Base-by-base conservation (phyloP, 768 basidiomycete genomes). In the Tricholoma sp. region DNA sequence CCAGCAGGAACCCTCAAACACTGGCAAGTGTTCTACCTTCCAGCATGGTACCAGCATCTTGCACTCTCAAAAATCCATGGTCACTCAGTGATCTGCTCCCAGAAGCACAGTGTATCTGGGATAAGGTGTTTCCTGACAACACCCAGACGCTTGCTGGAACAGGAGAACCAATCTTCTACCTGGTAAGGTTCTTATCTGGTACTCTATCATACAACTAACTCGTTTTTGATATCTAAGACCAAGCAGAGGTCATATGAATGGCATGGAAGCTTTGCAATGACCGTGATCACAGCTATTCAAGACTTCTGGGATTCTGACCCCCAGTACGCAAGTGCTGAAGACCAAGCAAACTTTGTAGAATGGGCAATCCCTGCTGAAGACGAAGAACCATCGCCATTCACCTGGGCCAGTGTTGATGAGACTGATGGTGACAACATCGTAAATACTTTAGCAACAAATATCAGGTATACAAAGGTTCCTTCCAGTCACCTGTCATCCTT, bases 31-130 rank as follows among this genome's bases (percentile, higher is more conserved):
- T 19, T 50, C 37, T 27, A 50, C 31, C 29, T 56, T 41, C 55
- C 55, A 19, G 24, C 47, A 34, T 56, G 55, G 55, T 22, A 37
- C 27, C 46, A 56, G 19, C 35, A 50, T 51, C 29, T 39, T 0
- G 56, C 19, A 50, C 56, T 39, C 49, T 50, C 49, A 27, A 35
- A 34, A 57, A 57, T 39, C 49, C 50, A 39, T 57, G 56, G 56
- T 39, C 24, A 6, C 47, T 43, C 1, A 18, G 46, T 39, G 47
- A 57, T 57, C 49, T 50, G 21, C 21, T 57, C 22, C 32, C 21
- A 47, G 47, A 50, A 39, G 47, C 49, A 10, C 56, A 57, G 41
- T 19, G 29, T 32, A 35, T 50, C 39, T 57, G 56, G 56, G 22
- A 57, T 50, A 18, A 50, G 47, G 50, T 57, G 31, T 57, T 57